Base-by-base conservation (phyloP, 352 stramenopile species). In the Phytophthora brassicae region DNA sequence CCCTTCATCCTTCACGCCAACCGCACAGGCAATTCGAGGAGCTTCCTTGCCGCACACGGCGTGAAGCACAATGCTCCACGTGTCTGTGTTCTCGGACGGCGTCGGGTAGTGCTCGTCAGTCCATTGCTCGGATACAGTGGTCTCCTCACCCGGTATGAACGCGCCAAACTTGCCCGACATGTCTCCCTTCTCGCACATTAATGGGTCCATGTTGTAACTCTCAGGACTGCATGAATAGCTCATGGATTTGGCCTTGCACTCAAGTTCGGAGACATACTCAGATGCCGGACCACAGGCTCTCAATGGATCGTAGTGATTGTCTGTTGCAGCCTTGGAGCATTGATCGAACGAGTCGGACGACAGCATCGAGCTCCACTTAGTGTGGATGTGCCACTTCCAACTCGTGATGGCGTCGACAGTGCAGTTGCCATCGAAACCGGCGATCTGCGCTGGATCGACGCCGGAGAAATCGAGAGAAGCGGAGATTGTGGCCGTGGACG, bases 41-140 rank as follows among this genome's bases (percentile, higher is more conserved):
- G 75, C 53, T 14, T 74, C 66, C 6, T 57, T 71, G 42, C 67
- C 64, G 44, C 80, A 92, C 13, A 86, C 73, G 6, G 80, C 78
- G 47, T 88, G 82, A 38, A 92, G 62, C 24, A 89, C 66, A 39
- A 92, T 75, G 56, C 83, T 92, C 76, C 76, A 89, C 26, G 72
- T 50, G 6, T 69, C 58, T 28, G 41, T 79, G 50, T 75, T 75
- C 47, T 88, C 74, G 1, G 56, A 57, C 1, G 64, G 42, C 11
- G 68, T 38, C 6, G 78, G 76, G 47, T 79, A 92, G 63, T 78
- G 28, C 13, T 65, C 26, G 51, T 92, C 80, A 16, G 58, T 71
- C 65, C 66, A 91, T 23, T 70, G 54, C 0, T 46, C 61, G 0
- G 19, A 51, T 9, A 79, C 69, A 3, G 60, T 72, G 13, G 45